These are phyloP conservation scores for Poronia punctata DNA, from an alignment of 495 filamentous ascomycete genomes.

Conservation along the genomic window DNA sequence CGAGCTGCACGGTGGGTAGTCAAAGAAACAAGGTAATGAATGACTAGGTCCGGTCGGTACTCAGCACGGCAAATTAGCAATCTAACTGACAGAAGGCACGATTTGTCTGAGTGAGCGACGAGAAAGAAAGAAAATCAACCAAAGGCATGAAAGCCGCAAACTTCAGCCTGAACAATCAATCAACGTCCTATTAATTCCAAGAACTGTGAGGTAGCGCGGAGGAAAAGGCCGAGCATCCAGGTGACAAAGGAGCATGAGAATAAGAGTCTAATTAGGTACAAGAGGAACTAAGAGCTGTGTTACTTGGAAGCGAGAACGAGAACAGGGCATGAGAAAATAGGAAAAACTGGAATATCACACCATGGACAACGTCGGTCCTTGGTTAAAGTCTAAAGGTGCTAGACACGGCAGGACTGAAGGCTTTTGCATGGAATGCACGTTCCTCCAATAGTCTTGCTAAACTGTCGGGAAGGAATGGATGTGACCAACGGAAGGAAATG, in stretches of 20 bases:
- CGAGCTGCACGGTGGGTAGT: constrained; percentile 3
- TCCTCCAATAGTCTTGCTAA: no score
- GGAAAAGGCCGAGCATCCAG: neutral
- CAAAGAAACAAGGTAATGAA: constrained; percentile 7
- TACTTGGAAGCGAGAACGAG: neutral
- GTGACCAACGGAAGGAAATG: no score
- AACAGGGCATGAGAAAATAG: neutral
- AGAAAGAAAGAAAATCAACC: constrained; percentile 13
- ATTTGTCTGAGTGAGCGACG: constrained; percentile 8
- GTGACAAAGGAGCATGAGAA: constrained; percentile 14
- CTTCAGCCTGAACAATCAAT: constrained; percentile 5
- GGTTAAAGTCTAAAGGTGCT: no score
- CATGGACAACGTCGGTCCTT: no score
- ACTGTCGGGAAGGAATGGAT: no score
- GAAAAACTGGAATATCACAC: no score
- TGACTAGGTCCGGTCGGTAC: no score
- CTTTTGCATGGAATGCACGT: no score
- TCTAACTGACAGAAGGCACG: no score
- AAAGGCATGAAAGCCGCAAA: constrained; percentile 11
- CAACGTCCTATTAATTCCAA: constrained; percentile 11
- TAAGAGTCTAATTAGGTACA: neutral
- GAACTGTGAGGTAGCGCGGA: constrained; percentile 1
- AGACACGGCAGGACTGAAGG: no score
- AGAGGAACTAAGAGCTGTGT: constrained; percentile 3
- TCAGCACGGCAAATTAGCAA: no score